A percentile compares a stretch with the other conserved stretches of the same genome.
phyloP scores from a whole-genome alignment of 164 flowering plant species.

The Protea cynaroides region DNA sequence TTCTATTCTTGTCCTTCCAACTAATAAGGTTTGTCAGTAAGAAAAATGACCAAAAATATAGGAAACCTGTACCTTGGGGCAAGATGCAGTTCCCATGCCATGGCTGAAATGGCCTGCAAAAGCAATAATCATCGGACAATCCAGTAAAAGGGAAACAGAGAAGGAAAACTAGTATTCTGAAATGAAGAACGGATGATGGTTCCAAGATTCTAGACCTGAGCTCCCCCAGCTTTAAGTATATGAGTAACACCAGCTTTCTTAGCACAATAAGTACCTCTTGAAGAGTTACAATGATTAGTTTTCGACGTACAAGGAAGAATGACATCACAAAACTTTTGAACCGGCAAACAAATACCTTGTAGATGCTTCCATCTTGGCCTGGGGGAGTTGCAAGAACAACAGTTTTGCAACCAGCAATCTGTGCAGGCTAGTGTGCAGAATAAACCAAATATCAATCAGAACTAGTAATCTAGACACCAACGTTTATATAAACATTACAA shows the following conservation, averaged over 20 bases:
- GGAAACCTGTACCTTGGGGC: conserved; percentile 73
- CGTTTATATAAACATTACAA: conserved; percentile 8
- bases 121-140: background rate
- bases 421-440: conserved; percentile 72
- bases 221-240: conserved; percentile 98
- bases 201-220: conserved; percentile 59
- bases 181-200: background rate
- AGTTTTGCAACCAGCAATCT: conserved; percentile 93
- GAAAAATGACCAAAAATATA: background rate
- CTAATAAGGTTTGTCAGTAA: too few species aligned
- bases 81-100: conserved; percentile 99
- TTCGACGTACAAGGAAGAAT: background rate
- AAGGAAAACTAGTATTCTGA: background rate
- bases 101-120: conserved; percentile 85
- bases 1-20: too few species aligned
- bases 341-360: conserved; percentile 57
- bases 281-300: background rate
- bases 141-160: background rate
- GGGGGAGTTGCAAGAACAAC: conserved; percentile 97
- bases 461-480: conserved; percentile 9
- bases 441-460: conserved; percentile 23
- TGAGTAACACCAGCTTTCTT: conserved; percentile 99
- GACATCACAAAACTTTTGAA: background rate
- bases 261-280: conserved; percentile 96
- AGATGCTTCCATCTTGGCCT: conserved; percentile 72